Base-by-base conservation (phyloP, 2,329 filamentous ascomycete genomes). In the Phialocephala sp. region DNA sequence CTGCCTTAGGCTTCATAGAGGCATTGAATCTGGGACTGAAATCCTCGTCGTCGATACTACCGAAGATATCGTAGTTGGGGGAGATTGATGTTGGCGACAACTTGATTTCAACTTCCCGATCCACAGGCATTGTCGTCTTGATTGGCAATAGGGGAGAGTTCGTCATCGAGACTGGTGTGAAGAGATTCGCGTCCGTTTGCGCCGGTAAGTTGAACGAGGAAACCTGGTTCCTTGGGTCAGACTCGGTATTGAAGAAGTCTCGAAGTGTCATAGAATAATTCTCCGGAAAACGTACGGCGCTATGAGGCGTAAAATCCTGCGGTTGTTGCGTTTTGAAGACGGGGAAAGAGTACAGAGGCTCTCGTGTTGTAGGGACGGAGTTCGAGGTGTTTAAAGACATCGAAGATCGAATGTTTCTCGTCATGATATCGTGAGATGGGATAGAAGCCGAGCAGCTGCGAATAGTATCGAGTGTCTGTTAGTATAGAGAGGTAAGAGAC, bases 201-300 rank as follows among this genome's bases (percentile, higher is more conserved):
- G 36, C 55, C 2, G 55, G 55, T 18, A 37, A 24, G 35, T 57
- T 57, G 55, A 57, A 57, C 9, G 55, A 57, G 39, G 55, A 57
- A 4, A 57, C 55, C 55, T 57, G 55, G 20, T 39, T 36, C 12
- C 3, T 22, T 22, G 6, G 32, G 55, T 57, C 55, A 57, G 55
- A 57, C 32, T 57, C 55, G 32, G 36, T n/a, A 22, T 22, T 36
- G 36, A 57, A 39, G 32, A 41, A 57, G 11, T 20, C 55, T 37
- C 36, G 55, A 36, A 57, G 20, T 37, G 15, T 12, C 15, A 37
- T 15, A 57, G 32, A 37, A 8, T 36, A 5, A 57, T 57, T 24
- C 24, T 57, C 24, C 27, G 50, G 15, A 14, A 54, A 41, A 57
- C 55, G 18, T 57, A 57, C 55, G 20, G 55, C 55, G 20, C 55